Base-by-base conservation (phyloP, 73 alveolate species). In the Paraurostyla sp. region DNA sequence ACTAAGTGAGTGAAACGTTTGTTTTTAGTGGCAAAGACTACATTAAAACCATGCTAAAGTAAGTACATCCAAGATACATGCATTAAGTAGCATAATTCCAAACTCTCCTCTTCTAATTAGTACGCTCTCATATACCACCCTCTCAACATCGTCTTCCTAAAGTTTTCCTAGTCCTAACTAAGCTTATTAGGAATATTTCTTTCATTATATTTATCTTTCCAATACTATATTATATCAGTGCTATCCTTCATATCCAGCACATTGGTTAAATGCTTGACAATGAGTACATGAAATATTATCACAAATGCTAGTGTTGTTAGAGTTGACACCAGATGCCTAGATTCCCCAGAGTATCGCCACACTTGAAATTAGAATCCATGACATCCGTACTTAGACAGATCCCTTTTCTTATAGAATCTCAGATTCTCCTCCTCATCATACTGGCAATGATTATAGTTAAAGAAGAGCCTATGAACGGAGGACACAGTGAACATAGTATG, bases 281-380 rank as follows among this genome's bases (percentile, higher is more conserved):
- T 48, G 35, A 85, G 60, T 33, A 43, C 49, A 68, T 90, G 95
- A 38, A 90, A 40, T 16, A 90, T 42, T 0, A 43, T 54, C 22
- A 65, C 85, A 33, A 82, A 69, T 7, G 33, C 27, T 25, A 90
- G 15, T 16, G 63, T 52, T 7, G 60, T 49, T 23, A 90, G 11
- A 0, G 82, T 32, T n/a, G 48, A 52, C 7, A 90, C 90, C 38
- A 83, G 33, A 45, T 82, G 86, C 29, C 95, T 43, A 27, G 92
- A 82, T 43, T 86, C 75, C 22, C 92, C 95, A 1, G 95, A 90
- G 68, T 81, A 58, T 57, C 89, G 45, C 95, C 95, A 90, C 0
- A 90, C 95, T 82, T 90, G 30, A 51, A 90, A 90, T 42, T 75
- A 63, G 45, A 82, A 90, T 22, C 88, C 58, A 56, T 90, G 95